Base-by-base conservation (phyloP, 2,329 filamentous ascomycete species). In the Colletotrichum gloeosporioides region DNA sequence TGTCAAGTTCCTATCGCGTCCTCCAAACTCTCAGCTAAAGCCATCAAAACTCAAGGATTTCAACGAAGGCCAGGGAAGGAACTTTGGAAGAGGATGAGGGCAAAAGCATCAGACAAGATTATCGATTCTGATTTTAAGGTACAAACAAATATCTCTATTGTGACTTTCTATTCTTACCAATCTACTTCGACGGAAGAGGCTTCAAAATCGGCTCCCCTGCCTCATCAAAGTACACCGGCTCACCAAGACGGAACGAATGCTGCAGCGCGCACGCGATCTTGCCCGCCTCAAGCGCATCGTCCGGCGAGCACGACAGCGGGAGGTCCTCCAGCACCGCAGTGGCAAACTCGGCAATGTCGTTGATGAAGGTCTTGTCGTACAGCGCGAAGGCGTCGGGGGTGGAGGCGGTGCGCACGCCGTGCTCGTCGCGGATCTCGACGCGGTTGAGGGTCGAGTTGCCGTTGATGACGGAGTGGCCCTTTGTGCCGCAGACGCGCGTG, bases 381-480 rank as follows among this genome's bases (percentile, higher is more conserved):
- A 53, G 1, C 44, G 44, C 44, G 44, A 53, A 53, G 44, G 44
- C 44, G 44, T 53, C 44, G 3, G 44, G 44, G n/a, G 44, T 53
- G 0, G 44, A 53, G 0, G 25, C 25, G 39, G n/a, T 25, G 1
- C 64, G 64, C 36, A 67, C 25, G 27, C 64, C 64, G 36, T 67
- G 39, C 36, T 53, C 64, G 64, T 67, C 64, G 36, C 64, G 64
- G 64, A 67, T 53, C 18, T 39, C 44, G 15, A 67, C 64, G 36
- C 53, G 44, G 64, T 67, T 67, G 36, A 49, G 44, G 9, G 78
- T 78, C 3, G 77, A 78, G 76, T 78, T 78, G 53, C 78, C 79
- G 73, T 75, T 77, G 29, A 77, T 72, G 31, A 79, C 76, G 2
- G 75, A 78, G 71, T 84, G 82, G 29, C 80, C 83, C 73, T 83